Evolutionary conservation across 345 rosid genomes (phyloP).

Genomic region (Gossypium stocksii): DNA sequence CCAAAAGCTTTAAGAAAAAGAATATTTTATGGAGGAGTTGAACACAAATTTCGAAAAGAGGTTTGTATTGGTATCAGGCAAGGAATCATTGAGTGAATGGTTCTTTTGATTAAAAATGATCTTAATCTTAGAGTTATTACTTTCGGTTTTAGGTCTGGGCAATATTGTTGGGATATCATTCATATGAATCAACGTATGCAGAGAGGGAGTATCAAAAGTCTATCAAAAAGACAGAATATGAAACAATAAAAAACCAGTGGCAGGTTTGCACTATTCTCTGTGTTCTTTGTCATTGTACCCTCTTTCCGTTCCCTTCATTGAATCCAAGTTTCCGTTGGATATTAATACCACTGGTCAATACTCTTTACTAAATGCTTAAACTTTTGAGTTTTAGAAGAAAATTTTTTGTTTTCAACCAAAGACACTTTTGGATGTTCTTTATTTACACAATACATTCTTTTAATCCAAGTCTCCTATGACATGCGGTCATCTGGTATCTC

Average conservation of each 20-base stretch:
- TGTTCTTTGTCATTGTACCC: background rate
- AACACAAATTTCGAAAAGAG: constrained; percentile 70
- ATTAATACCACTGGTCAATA: background rate
- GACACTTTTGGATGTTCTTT: background rate
- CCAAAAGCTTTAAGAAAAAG: constrained; percentile 68
- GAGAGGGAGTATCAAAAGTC: constrained; percentile 77
- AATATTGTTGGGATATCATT: constrained; percentile 74
- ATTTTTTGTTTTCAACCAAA: background rate
- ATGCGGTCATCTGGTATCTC: background rate
- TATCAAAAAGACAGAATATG: constrained; percentile 64
- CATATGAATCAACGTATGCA: constrained; percentile 78
- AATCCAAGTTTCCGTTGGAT: background rate
- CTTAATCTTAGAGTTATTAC: constrained; percentile 15
- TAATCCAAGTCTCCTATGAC: background rate
- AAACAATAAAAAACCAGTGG: constrained; percentile 87
- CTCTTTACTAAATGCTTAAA: background rate
- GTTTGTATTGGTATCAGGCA: constrained; percentile 35
- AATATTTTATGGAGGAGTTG: constrained; percentile 93
- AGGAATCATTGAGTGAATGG: background rate
- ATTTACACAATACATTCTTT: background rate
- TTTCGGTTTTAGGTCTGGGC: constrained; percentile 70
- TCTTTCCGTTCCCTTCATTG: background rate
- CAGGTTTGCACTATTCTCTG: constrained; percentile 45
- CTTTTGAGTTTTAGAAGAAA: background rate
- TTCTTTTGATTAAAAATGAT: constrained; percentile 9